Percentiles rank a stretch among this genome's conserved stretches.
Conservation (phyloP, 164 flowering plant genomes). For the Piper longum region DNA sequence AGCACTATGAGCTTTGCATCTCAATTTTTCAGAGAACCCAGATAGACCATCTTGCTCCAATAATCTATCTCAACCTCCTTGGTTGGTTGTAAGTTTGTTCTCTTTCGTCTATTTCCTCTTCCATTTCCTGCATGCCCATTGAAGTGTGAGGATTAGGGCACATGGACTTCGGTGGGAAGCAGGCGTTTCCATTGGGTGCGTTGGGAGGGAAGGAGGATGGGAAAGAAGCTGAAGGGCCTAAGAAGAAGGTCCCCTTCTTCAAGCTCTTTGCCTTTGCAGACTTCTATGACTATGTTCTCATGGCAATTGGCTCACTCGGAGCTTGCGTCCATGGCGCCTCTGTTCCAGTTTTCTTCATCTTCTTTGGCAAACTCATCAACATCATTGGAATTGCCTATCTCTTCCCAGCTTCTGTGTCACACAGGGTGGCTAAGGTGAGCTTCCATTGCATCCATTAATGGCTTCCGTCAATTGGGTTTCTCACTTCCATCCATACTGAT, state of each 20-base stretch:
- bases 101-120: not conserved
- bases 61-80: too few species aligned
- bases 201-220: conserved; percentile 7
- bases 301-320: conserved; percentile 69
- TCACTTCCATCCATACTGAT: not conserved
- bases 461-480: not conserved
- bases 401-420: conserved; percentile 63
- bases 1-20: too few species aligned
- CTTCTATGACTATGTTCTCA: conserved; percentile 53
- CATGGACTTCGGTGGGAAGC: conserved; percentile 1
- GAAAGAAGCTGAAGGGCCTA: conserved; percentile 7
- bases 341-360: conserved; percentile 86
- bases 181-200: conserved; percentile 1
- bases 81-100: not conserved
- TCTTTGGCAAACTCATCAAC: conserved; percentile 81
- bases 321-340: conserved; percentile 87
- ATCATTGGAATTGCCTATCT: conserved; percentile 70
- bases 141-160: not conserved
- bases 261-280: conserved; percentile 81
- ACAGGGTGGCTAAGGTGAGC: conserved; percentile 69
- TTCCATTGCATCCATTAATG: not conserved
- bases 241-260: conserved; percentile 36
- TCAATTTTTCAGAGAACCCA: too few species aligned
- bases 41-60: too few species aligned
- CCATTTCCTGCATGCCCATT: not conserved